These are phyloP conservation scores for Echinosophora koreensis DNA, from an alignment of 306 rosid species.

Conservation along the genomic window DNA sequence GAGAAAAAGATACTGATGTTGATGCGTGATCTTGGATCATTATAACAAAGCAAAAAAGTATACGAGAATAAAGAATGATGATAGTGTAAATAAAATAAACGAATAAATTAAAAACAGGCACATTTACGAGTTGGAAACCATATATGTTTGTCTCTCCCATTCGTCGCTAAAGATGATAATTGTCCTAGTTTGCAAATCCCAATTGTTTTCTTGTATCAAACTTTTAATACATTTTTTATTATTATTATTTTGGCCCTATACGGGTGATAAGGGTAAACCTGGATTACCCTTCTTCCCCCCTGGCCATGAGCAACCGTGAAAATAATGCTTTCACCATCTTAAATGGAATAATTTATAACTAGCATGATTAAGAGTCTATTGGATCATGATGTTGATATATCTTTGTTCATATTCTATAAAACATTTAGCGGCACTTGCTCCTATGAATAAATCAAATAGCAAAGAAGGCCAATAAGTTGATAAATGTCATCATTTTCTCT, in stretches of 20 bases:
- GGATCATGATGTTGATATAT: slow-evolving; percentile 49
- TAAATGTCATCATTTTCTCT: slow-evolving; percentile 40
- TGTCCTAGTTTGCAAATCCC: slow-evolving; percentile 45
- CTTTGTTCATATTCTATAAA: slow-evolving; percentile 33
- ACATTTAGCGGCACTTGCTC: slow-evolving; percentile 28
- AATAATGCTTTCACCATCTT: slow-evolving; percentile 42
- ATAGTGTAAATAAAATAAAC: slow-evolving; percentile 44
- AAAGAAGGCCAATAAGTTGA: slow-evolving; percentile 27
- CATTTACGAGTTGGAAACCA: slow-evolving; percentile 58
- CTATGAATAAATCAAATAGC: slow-evolving; percentile 21
- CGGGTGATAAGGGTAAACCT: slow-evolving; percentile 41
- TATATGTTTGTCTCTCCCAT: slow-evolving; percentile 52
- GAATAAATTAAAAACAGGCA: slow-evolving; percentile 43
- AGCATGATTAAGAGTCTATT: slow-evolving; percentile 40
- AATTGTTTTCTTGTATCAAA: slow-evolving; percentile 45
- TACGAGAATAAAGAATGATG: slow-evolving; percentile 47
- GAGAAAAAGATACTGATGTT: slow-evolving; percentile 47
- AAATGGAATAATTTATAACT: slow-evolving; percentile 39
- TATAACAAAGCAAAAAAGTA: slow-evolving; percentile 49
- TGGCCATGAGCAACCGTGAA: slow-evolving; percentile 14
- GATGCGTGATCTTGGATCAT: slow-evolving; percentile 59
- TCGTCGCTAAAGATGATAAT: slow-evolving; percentile 40
- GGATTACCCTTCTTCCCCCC: slow-evolving; percentile 34
- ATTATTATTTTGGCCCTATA: slow-evolving; percentile 40
- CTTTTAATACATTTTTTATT: slow-evolving; percentile 43